Evolutionary conservation across 2,329 filamentous ascomycete genomes (phyloP).

Genomic region (Tympanopsis confertula): DNA sequence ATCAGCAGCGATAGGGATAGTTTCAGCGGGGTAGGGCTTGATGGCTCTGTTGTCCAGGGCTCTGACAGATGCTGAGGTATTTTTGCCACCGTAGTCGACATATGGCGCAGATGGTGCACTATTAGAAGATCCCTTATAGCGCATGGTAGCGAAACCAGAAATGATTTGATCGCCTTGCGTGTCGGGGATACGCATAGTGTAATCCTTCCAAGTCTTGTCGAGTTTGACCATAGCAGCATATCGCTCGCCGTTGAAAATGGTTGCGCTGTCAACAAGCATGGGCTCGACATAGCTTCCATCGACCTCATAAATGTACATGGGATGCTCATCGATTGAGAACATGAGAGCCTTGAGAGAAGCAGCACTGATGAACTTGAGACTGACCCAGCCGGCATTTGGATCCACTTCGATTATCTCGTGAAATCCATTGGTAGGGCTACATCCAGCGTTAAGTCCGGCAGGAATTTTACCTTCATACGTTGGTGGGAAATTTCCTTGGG

Average conservation of each 20-base stretch:
- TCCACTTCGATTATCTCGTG: slow-evolving; percentile 19
- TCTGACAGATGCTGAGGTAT: slow-evolving; percentile 1
- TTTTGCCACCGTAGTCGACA: slow-evolving; percentile 22
- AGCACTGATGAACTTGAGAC: slow-evolving; percentile 21
- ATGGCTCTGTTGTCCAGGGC: neutral
- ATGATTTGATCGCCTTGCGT: slow-evolving; percentile 27
- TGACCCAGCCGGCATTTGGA: slow-evolving; percentile 16
- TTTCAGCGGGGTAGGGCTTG: neutral
- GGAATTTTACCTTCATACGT: slow-evolving; percentile 13
- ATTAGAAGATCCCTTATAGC: slow-evolving; percentile 15
- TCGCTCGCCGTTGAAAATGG: slow-evolving; percentile 20
- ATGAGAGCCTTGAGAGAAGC: neutral
- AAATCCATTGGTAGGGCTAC: slow-evolving; percentile 17
- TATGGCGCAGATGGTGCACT: slow-evolving; percentile 15
- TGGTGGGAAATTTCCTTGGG: too few species aligned
- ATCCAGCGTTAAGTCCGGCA: slow-evolving; percentile 14
- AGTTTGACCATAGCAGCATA: slow-evolving; percentile 22
- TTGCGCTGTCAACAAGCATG: slow-evolving; percentile 15
- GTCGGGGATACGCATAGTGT: slow-evolving; percentile 28
- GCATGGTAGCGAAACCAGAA: slow-evolving; percentile 25
- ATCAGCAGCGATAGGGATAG: slow-evolving; percentile 8
- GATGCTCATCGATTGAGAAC: slow-evolving; percentile 18
- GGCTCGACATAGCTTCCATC: slow-evolving; percentile 22
- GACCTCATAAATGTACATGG: slow-evolving; percentile 18
- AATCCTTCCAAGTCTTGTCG: slow-evolving; percentile 19